Evolutionary conservation across 768 basidiomycete genomes (phyloP), one percentile per base, ranked within the genome.

Genomic region (Rubroboletus pulcherrimus): DNA sequence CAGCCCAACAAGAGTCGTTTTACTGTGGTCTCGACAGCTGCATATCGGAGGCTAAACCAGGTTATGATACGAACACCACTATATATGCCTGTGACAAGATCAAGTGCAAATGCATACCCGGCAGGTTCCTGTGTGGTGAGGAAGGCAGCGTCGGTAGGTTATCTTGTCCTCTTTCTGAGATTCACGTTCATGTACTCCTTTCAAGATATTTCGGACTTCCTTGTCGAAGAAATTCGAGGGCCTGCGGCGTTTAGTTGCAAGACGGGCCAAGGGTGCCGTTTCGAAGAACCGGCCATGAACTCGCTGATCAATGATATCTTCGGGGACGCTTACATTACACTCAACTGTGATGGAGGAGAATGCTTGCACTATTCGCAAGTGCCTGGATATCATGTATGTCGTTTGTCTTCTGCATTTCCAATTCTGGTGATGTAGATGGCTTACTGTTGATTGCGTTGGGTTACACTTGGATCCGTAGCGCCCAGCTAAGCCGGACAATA

Each of bases 201-300:
- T 30, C 4, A 60, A 59, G 95, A 98, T 71, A 98, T 99, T 65
- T 84, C 85, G 48, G 97, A 99, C 49, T 98, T 98, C 72, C 77
- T 99, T 56, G 81, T 75, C 24, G 88, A 97, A 65, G 84, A 89
- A 60, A 97, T 98, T 68, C 86, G 82, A 54, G 97, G 97, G 0
- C 97, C 97, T 0, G 97, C 90, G 0, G 75, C 77, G 10, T 98
- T 99, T 71, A 86, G 80, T 59, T 96, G 96, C 75, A 78, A 67
- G 54, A 69, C 79, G 2, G 87, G 85, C 15, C 70, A 78, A 45
- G 90, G 86, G 8, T 98, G 95, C 73, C 82, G 78, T 57, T 99
- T 99, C 64, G 89, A 95, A 69, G 97, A 99, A 64, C 91, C 93
- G 0, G 93, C 90, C 0, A 98, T 99, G 97, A 97, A 99, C 65